These are phyloP conservation scores for Solanum chacoense DNA, from an alignment of 305 asterid genomes.

Conservation along the genomic window DNA sequence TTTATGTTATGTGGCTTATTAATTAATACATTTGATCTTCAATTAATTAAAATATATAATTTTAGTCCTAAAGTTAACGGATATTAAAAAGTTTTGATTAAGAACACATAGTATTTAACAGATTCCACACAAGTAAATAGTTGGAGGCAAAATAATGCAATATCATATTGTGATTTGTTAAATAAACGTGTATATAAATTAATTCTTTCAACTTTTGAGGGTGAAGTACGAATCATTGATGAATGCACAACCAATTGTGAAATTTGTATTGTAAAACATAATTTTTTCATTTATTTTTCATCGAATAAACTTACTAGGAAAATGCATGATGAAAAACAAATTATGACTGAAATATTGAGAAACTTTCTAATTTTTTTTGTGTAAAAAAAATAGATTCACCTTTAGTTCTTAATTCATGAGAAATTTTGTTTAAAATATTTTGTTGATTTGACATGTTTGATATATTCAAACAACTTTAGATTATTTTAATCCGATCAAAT, in stretches of 20 bases:
- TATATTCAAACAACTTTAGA: too few relatives aligned
- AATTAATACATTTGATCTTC: not conserved
- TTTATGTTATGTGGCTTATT: not conserved
- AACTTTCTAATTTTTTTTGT: not conserved
- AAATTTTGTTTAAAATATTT: too few relatives aligned
- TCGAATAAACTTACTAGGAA: too few relatives aligned
- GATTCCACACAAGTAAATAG: not conserved
- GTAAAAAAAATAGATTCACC: not conserved
- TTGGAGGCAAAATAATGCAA: not conserved
- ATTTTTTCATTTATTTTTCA: too few relatives aligned
- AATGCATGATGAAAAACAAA: not conserved
- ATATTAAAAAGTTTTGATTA: too few relatives aligned
- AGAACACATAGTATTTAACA: not conserved
- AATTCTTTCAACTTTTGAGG: not conserved
- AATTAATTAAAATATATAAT: too few relatives aligned
- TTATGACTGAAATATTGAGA: not conserved
- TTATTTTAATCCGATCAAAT: too few relatives aligned
- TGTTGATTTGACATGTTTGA: not conserved
- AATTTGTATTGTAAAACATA: too few relatives aligned
- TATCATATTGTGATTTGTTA: too few relatives aligned
- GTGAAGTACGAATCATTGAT: not conserved
- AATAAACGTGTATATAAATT: too few relatives aligned
- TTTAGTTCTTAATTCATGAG: not conserved
- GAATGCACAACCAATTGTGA: not conserved
- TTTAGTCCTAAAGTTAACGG: not conserved